Evolutionary conservation across 768 basidiomycete genomes (phyloP).

Genomic region (Pleurotus giganteus): DNA sequence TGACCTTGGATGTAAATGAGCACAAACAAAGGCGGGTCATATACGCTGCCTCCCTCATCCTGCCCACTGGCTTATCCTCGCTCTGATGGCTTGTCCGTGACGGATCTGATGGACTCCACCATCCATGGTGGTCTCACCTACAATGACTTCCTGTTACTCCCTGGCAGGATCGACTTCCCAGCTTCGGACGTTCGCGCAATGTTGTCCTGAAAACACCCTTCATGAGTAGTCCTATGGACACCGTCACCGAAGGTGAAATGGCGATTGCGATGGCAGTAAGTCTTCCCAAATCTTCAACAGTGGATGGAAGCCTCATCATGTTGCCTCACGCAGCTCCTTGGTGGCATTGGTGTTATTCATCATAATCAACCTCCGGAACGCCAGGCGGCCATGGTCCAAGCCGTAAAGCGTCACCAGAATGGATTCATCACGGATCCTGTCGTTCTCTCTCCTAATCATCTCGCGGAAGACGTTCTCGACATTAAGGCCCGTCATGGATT

Average conservation of each 20-base stretch:
- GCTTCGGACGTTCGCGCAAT: slow-evolving; percentile 83
- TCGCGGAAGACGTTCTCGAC: slow-evolving; percentile 87
- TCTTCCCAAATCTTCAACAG: slow-evolving; percentile 17
- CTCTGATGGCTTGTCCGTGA: slow-evolving; percentile 80
- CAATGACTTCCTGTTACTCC: slow-evolving; percentile 93
- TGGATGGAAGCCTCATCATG: background rate
- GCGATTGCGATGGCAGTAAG: slow-evolving; percentile 89
- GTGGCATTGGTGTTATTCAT: slow-evolving; percentile 97
- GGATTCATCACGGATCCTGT: slow-evolving; percentile 97
- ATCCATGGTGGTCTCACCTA: slow-evolving; percentile 93
- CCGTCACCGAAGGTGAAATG: slow-evolving; percentile 95
- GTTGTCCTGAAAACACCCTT: slow-evolving; percentile 93
- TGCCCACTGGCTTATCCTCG: slow-evolving; percentile 67
- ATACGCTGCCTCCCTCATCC: too few relatives aligned
- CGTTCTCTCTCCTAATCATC: slow-evolving; percentile 74
- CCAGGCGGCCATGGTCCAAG: slow-evolving; percentile 96
- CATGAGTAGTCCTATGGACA: slow-evolving; percentile 99
- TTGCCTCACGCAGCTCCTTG: slow-evolving; percentile 61
- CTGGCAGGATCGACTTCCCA: slow-evolving; percentile 94
- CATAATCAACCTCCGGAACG: slow-evolving; percentile 85
- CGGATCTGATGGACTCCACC: slow-evolving; percentile 85
- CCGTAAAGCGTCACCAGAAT: slow-evolving; percentile 97
- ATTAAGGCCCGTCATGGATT: slow-evolving; percentile 92
- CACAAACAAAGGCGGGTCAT: background rate
- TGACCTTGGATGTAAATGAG: background rate